These are phyloP conservation scores for Rhypophila decipiens DNA, from an alignment of 495 filamentous ascomycete species.

Conservation along the genomic window DNA sequence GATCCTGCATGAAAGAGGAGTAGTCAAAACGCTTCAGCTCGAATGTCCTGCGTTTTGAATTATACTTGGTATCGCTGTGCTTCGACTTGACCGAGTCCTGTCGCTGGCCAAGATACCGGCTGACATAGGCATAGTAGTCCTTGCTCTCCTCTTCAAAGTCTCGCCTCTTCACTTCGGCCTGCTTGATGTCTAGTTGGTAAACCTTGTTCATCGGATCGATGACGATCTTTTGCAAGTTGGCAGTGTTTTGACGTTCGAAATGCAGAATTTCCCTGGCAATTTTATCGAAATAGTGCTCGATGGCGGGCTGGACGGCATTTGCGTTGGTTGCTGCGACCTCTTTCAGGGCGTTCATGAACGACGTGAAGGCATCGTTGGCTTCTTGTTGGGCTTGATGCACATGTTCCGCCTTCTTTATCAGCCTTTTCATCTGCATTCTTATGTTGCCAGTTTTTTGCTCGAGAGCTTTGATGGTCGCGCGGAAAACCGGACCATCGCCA, in stretches of 20 bases:
- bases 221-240: constrained; percentile 82
- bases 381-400: constrained; percentile 70
- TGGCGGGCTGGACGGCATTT: constrained; percentile 87
- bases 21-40: constrained; percentile 98
- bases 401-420: constrained; percentile 84
- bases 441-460: constrained; percentile 98
- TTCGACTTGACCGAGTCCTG: constrained; percentile 96
- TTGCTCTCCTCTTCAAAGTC: constrained; percentile 98
- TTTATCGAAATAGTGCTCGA: constrained; percentile 98
- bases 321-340: constrained; percentile 88
- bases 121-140: constrained; percentile 93
- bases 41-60: constrained; percentile 86
- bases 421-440: constrained; percentile 88
- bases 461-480: constrained; percentile 92
- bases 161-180: constrained; percentile 92
- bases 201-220: constrained; percentile 89
- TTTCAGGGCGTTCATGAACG: constrained; percentile 79
- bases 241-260: constrained; percentile 79
- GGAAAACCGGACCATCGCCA: constrained; percentile 93
- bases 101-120: constrained; percentile 88
- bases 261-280: constrained; percentile 83
- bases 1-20: constrained; percentile 97
- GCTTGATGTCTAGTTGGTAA: constrained; percentile 94
- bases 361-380: constrained; percentile 77
- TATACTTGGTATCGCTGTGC: constrained; percentile 97